Evolutionary conservation across 2,329 filamentous ascomycete species (phyloP), one percentile per base, ranked within the genome.

Genomic region (Rhexocercosporidium sp.): DNA sequence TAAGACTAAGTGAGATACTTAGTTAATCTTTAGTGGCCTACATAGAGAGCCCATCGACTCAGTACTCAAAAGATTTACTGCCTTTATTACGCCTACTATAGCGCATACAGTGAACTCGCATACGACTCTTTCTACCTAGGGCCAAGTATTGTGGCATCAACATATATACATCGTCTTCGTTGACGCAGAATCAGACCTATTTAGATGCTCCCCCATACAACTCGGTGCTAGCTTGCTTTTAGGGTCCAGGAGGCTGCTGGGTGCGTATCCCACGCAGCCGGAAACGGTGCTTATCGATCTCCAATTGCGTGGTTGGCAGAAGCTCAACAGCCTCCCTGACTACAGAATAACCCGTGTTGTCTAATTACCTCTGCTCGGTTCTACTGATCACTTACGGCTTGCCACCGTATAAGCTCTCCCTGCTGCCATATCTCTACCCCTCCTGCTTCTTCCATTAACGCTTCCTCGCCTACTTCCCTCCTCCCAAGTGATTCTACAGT

Each of bases 21-120:
- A 72, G 47, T 67, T 72, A 61, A 70, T 71, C 69, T 69, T 70
- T 34, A 69, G 67, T 69, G 57, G 69, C 64, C 66, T 51, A 71
- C 41, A 34, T 47, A 39, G 20, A 34, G 60, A 44, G 29, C 29
- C 64, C 41, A 66, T 72, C 60, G 65, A 73, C 68, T 44, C 69
- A 51, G 67, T 70, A 73, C 68, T 73, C 65, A 57, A 70, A 71
- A 70, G 61, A 12, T 63, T 71, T 73, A 34, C 31, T 69, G 67
- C 68, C 65, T 70, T 69, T 71, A 62, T 57, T 62, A 25, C 47
- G 18, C 44, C 25, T n/a, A 60, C 46, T 65, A 65, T 0, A 67
- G 62, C 62, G 67, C 64, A 69, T 72, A 16, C 25, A 16, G 64
- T 63, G 51, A 71, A 73, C 69, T 69, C 62, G 68, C 1, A 67